phyloP scores from a whole-genome alignment of 768 basidiomycete genomes.

The Suillus alpinus region DNA sequence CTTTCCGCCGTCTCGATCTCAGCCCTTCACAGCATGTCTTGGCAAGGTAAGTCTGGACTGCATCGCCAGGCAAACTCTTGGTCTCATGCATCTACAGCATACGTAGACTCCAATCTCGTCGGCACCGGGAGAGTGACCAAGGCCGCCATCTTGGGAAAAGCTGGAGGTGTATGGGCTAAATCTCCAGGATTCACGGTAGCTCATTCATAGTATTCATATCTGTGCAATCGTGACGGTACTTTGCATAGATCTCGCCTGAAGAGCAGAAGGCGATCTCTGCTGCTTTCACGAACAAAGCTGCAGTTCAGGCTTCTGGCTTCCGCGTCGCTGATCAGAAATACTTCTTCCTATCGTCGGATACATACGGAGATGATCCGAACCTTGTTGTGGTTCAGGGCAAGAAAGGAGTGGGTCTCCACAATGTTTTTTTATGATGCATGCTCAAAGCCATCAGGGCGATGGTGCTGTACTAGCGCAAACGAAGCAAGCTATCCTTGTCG shows the following conservation, averaged over 20 bases:
- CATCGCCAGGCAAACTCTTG: not conserved
- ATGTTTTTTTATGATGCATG: not conserved
- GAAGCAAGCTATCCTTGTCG: constrained; percentile 80
- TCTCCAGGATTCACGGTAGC: constrained; percentile 22
- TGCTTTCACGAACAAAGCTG: constrained; percentile 41
- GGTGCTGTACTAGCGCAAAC: constrained; percentile 78
- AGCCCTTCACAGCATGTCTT: constrained; percentile 50
- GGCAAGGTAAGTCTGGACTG: constrained; percentile 64
- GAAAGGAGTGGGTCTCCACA: constrained; percentile 58
- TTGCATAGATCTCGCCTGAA: constrained; percentile 19
- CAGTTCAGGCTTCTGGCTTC: constrained; percentile 56
- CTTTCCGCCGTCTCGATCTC: constrained; percentile 5
- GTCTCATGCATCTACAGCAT: constrained; percentile 43
- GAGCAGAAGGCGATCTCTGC: constrained; percentile 24
- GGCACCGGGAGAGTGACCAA: constrained; percentile 67
- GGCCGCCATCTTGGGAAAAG: constrained; percentile 52
- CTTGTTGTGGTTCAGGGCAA: constrained; percentile 58
- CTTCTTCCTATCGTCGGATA: constrained; percentile 46
- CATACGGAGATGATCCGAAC: constrained; percentile 40
- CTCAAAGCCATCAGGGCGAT: constrained; percentile 48
- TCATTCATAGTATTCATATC: constrained; percentile 5
- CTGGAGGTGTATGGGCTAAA: constrained; percentile 31
- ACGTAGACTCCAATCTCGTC: constrained; percentile 80
- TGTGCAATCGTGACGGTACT: constrained; percentile 14
- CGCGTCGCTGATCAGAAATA: constrained; percentile 70